phyloP scores from a whole-genome alignment of 2,329 filamentous ascomycete species.

The Fusarium sp. region DNA sequence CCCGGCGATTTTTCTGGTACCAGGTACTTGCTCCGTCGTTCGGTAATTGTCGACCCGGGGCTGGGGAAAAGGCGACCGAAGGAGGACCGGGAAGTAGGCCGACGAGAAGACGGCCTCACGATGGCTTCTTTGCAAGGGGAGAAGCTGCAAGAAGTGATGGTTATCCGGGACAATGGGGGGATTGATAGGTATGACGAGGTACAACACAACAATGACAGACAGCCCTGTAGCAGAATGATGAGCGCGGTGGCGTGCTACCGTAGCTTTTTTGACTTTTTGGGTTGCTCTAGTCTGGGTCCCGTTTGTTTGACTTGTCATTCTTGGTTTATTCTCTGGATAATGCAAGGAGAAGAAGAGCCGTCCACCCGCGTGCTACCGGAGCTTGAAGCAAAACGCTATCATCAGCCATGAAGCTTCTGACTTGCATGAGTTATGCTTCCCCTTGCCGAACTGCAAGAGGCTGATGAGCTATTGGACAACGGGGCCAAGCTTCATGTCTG shows the following conservation, averaged over 20 bases:
- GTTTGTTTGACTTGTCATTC: constrained; percentile 2
- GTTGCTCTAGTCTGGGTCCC: constrained; percentile 23
- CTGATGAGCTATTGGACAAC: not conserved
- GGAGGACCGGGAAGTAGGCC: constrained; percentile 4
- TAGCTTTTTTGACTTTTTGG: constrained; percentile 17
- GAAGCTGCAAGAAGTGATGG: not conserved
- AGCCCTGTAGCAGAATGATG: constrained; percentile 19
- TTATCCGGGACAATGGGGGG: not conserved
- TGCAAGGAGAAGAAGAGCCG: constrained; percentile 23
- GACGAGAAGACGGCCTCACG: constrained; percentile 21
- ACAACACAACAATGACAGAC: not conserved
- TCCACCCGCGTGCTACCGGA: constrained; percentile 19
- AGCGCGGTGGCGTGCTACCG: constrained; percentile 32
- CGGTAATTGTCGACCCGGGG: constrained; percentile 23
- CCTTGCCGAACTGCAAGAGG: not conserved
- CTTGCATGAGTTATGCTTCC: not conserved
- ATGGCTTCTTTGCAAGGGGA: constrained; percentile 22
- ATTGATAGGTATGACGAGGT: constrained; percentile 5
- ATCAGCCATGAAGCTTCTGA: not conserved
- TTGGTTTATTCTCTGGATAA: constrained; percentile 30
- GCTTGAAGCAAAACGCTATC: not conserved
- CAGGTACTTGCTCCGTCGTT: constrained; percentile 35
- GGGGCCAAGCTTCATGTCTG: not conserved
- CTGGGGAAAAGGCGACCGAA: constrained; percentile 11
- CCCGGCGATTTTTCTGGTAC: constrained; percentile 20